Evolutionary conservation across 805 yeast genomes (phyloP), one percentile per base, ranked within the genome.

Genomic region (Sugiyamaella marilandica): DNA sequence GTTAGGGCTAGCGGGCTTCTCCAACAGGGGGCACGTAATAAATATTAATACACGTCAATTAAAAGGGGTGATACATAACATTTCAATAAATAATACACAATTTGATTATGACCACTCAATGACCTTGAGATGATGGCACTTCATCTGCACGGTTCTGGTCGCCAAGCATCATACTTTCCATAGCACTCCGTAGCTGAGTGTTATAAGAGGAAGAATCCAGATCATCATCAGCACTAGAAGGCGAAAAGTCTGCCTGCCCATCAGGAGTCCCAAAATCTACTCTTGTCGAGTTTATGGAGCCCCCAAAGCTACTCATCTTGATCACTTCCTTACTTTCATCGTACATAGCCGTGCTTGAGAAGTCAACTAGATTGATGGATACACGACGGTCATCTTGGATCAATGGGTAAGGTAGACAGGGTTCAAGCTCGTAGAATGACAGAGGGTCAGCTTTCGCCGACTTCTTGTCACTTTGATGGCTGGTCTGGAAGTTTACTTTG

Each of bases 381-480:
- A 61, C 41, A 1, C 60, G 54, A 16, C 63, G 53, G 51, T 62
- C 63, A 13, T 55, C 58, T 47, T 62, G 63, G 31, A 62, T 52
- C 48, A 45, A 60, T 8, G 64, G 64, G 50, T 57, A 62, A 1
- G 66, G 65, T 18, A 59, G 37, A 36, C 60, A 59, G 10, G 66
- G 45, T 21, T 63, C 65, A 18, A 62, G 54, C 44, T 63, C 66
- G 48, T 46, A 63, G 44, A 49, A 52, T 10, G 64, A 52, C 32
- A 61, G 49, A n/a, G 62, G 62, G 34, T 63, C 60, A 26, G 9
- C 33, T n/a, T 21, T n/a, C 33, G 33, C 14, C 5, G 49, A 45
- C 19, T 8, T 39, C 13, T 11, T 10, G 14, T 26, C 24, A n/a
- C 10, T 55, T 58, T 10, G 54, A 45, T 2, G 8, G 36, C 9